Evolutionary conservation across 2,329 filamentous ascomycete species (phyloP).

Genomic region (Fusarium anguioides): DNA sequence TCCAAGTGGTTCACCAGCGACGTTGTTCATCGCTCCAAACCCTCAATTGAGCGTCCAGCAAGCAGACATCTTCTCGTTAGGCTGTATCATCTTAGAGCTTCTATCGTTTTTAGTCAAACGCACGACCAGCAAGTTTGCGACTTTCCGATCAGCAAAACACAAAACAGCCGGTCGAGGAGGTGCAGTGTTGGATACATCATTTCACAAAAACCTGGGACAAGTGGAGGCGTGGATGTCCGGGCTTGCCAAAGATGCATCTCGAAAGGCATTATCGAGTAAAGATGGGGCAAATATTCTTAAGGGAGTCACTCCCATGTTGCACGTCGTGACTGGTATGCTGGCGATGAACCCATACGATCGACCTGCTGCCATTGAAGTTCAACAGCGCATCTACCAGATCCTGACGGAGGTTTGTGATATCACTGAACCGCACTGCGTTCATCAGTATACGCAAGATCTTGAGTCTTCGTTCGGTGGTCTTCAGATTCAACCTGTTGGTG

Average conservation of each 20-base stretch:
- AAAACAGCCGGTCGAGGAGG: constrained; percentile 68
- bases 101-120: constrained; percentile 76
- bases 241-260: constrained; percentile 68
- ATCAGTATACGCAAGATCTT: constrained; percentile 56
- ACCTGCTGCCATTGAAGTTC: constrained; percentile 64
- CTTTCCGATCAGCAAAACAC: constrained; percentile 74
- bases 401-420: constrained; percentile 61
- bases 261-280: constrained; percentile 53
- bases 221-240: constrained; percentile 74
- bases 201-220: constrained; percentile 76
- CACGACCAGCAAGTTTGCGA: constrained; percentile 71
- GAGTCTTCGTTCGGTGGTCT: constrained; percentile 42
- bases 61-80: constrained; percentile 79
- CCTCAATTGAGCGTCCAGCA: constrained; percentile 64
- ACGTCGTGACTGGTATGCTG: constrained; percentile 66
- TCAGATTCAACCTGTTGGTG: constrained; percentile 30
- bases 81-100: constrained; percentile 78
- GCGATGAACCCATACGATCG: constrained; percentile 62
- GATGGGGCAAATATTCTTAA: constrained; percentile 60
- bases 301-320: constrained; percentile 64
- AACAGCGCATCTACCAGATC: constrained; percentile 64
- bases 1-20: constrained; percentile 40
- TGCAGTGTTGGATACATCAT: constrained; percentile 74
- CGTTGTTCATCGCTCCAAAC: constrained; percentile 53
- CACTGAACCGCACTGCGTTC: constrained; percentile 65